Evolutionary conservation across 306 rosid genomes (phyloP), one percentile per base, ranked within the genome.

Genomic region (Mimosa bimucronata): DNA sequence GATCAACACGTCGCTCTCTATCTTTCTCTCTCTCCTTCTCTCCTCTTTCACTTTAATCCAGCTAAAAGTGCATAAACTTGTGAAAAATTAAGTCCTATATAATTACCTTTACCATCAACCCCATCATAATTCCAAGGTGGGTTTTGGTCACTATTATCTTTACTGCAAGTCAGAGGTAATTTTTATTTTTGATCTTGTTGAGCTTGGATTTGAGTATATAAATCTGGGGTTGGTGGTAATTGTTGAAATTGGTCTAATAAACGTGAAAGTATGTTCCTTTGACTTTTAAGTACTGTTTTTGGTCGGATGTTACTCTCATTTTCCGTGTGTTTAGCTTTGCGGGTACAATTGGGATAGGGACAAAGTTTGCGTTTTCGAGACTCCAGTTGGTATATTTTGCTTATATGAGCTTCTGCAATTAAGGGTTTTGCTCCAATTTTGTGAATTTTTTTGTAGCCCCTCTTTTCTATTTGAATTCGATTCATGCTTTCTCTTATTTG

Each of bases 91-190:
- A 60, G 16, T 5, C 2, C 9, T 12, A 44, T 60, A 12, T 64
- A 74, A 44, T 71, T 82, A 77, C 77, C 80, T 62, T 71, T 71
- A 60, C 72, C 82, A 77, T 78, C 73, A 31, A 41, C 31, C 66
- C 62, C 77, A 69, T 71, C 85, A 76, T 23, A 83, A 81, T 83
- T 73, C 31, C 37, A 46, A 62, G 87, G 83, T 83, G 83, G 82
- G 86, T 77, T 77, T 77, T 76, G 31, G 67, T 77, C 84, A 73
- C 73, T 34, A 55, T 83, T 10, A 60, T 88, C 60, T 62, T 60
- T 50, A 38, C 64, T 15, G 74, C 71, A 78, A 78, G 66, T 78
- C 31, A 26, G 10, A 1, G 48, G 42, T 75, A 58, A 21, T 31
- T 41, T 66, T 68, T 25, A 26, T 25, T 48, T 60, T 60, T 26